Evolutionary conservation across 805 yeast genomes (phyloP).

Genomic region (Kuraishia molischiana): DNA sequence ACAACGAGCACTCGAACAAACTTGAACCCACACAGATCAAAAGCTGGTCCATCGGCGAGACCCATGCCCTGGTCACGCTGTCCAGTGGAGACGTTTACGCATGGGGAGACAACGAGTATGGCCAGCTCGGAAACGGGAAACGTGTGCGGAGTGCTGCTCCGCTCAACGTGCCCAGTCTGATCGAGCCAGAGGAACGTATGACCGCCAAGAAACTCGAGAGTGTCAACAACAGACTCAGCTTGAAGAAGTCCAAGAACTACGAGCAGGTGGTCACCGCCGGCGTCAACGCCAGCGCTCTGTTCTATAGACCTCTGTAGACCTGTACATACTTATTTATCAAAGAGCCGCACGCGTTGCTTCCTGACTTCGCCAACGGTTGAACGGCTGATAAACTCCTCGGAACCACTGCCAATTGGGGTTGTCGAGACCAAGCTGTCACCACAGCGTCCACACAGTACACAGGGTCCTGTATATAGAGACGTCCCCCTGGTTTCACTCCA

Average conservation of each 20-base stretch:
- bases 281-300: constrained; percentile 50
- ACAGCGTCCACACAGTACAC: too few species aligned
- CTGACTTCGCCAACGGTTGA: too few species aligned
- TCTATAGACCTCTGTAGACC: constrained; percentile 27
- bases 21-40: constrained; percentile 37
- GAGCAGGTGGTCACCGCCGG: constrained; percentile 60
- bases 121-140: constrained; percentile 83
- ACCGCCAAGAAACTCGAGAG: constrained; percentile 6
- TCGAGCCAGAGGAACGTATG: constrained; percentile 35
- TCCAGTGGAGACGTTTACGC: constrained; percentile 54
- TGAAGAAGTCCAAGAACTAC: constrained; percentile 22
- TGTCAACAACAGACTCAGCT: constrained; percentile 9
- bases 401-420: too few species aligned
- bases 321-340: too few species aligned
- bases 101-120: constrained; percentile 81
- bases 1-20: constrained; percentile 31
- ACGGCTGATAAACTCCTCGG: too few species aligned
- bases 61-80: constrained; percentile 55
- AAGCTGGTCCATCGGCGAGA: constrained; percentile 50
- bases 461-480: too few species aligned
- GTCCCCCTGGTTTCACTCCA: too few species aligned
- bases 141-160: constrained; percentile 51
- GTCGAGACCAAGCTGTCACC: too few species aligned
- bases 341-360: too few species aligned
- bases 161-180: constrained; percentile 36